Base-by-base conservation (phyloP, 2,329 filamentous ascomycete genomes). In the Colletotrichum endophyticum region DNA sequence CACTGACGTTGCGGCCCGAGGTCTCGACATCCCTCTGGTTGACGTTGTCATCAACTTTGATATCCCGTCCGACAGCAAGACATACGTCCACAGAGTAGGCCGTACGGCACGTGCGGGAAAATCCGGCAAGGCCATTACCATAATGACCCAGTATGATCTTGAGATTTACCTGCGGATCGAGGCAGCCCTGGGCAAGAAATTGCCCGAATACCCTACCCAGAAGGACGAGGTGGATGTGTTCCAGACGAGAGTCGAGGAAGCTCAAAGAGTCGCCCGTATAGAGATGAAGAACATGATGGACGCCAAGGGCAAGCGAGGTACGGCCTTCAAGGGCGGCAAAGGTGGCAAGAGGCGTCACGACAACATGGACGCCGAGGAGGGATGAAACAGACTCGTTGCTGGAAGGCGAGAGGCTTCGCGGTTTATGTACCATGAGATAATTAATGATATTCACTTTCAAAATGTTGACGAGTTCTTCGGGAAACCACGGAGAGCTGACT, bases 1-100 rank as follows among this genome's bases (percentile, higher is more conserved):
- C 13, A 98, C 96, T 0, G 96, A 98, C 83, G 95, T 98, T n/a
- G 96, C 96, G 2, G 95, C 96, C 1, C 93, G 96, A 83, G 96
- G 96, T 89, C 89, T 98, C 8, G 96, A 98, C 87, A 98, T 98
- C 63, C 96, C 96, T 15, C 94, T 92, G n/a, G 96, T 98, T 15
- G 95, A 98, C 79, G 87, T 96, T 0, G 95, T 98, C 4, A 84
- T 98, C 79, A 98, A 98, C 85, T 95, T 93, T 79, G 96, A 98
- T 81, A 86, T 98, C 4, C 95, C 96, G 0, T 91, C 92, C 32
- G 95, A 98, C 84, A 95, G 92, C 80, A 98, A 98, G 85, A 98
- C 96, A 0, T 98, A 98, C 81, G 94, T 98, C 36, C 96, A 98
- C 84, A 91, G 96, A 69, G 95, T 98, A 1, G 96, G 96, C 25